Evolutionary conservation across 768 basidiomycete genomes (phyloP).

Genomic region (Glaciozyma antarctica): DNA sequence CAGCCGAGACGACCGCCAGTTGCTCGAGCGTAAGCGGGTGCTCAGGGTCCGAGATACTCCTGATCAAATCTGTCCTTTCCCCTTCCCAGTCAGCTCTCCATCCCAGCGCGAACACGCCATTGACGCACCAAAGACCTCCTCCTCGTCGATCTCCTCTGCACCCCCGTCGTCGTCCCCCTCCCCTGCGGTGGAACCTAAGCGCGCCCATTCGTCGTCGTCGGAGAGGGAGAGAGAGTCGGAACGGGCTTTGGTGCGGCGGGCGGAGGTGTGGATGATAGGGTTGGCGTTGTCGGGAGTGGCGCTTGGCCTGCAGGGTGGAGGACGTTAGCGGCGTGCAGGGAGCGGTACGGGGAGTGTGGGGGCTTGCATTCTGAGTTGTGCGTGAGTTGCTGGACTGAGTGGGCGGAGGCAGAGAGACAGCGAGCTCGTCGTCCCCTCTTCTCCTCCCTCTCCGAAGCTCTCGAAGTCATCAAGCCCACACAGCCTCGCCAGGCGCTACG

Average conservation of each 20-base stretch:
- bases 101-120: conserved; percentile 20
- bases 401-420: no score
- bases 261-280: conserved; percentile 60
- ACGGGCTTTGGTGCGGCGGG: conserved; percentile 38
- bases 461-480: no score
- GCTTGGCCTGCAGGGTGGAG: no score
- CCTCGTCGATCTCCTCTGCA: conserved; percentile 66
- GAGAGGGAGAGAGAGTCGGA: conserved; percentile 40
- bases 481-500: no score
- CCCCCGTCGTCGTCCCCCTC: conserved; percentile 37
- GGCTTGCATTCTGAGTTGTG: no score
- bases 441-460: no score
- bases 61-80: conserved; percentile 64
- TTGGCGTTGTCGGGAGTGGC: conserved; percentile 62
- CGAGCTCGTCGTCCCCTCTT: no score
- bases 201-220: conserved; percentile 36
- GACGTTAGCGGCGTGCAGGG: no score
- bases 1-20: conserved; percentile 82
- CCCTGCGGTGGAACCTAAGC: not conserved
- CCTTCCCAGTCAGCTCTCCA: no score
- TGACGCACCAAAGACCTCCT: conserved; percentile 75
- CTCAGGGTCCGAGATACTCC: conserved; percentile 88
- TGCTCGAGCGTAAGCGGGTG: conserved; percentile 87
- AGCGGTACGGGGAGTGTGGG: no score
- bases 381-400: no score